Evolutionary conservation across 73 alveolate species (phyloP), one percentile per base, ranked within the genome.

Genomic region (Symbiodinium pilosum): DNA sequence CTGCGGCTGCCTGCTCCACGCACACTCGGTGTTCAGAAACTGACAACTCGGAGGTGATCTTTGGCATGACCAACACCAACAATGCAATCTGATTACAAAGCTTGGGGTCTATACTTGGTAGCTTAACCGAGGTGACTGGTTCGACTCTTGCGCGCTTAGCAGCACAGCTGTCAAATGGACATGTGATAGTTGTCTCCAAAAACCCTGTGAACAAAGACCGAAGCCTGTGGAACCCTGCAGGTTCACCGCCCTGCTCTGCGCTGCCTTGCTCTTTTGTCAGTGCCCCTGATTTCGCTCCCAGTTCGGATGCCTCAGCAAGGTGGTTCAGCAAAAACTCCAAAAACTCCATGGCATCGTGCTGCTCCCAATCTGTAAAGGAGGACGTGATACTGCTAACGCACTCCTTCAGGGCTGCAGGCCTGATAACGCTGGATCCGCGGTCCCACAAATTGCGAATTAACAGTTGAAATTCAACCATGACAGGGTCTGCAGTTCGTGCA

Each of bases 311-410:
- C 47, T 85, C 93, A 43, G 71, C 59, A 30, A 86, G 71, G 52
- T 28, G 47, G 40, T 86, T 52, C 34, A 86, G 16, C n/a, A 86
- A 32, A 32, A 86, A 26, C 84, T 86, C 94, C 36, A 86, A 11
- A 75, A 86, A 86, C 84, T 86, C 94, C 94, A 86, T 86, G 28
- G 84, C 64, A 44, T 86, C 93, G 44, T 73, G 85, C 85, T 73
- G 85, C 85, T 73, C 44, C 85, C 85, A 73, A n/a, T 32, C 85
- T 11, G 44, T 32, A 26, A 73, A 73, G 30, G 43, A 9, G 34
- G 41, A n/a, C 4, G 85, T 73, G 85, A 28, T 11, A 43, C 85
- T 14, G 85, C 30, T 73, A n/a, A 73, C 8, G 44, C 32, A 9
- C 26, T 73, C 85, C 85, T 43, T 73, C n/a, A 36, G 44, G 43